Evolutionary conservation across 768 basidiomycete species (phyloP).

Genomic region (Pleurotus eryngii): DNA sequence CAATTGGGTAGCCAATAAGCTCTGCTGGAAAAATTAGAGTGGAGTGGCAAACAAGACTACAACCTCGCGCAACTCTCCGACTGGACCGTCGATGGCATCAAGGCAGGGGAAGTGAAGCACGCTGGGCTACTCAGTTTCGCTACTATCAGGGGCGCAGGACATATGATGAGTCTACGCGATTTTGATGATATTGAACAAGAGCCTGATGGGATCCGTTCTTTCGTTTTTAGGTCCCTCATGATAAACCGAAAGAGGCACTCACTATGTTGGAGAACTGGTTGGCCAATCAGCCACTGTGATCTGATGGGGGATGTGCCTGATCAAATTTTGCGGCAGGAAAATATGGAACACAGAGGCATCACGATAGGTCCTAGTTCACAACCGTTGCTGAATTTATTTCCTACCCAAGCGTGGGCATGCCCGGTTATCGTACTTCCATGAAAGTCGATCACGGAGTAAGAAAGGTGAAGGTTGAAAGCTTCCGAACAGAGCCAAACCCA

Average conservation of each 20-base stretch:
- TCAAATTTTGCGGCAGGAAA: neutral
- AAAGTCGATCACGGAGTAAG: neutral
- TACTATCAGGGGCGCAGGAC: conserved; percentile 55
- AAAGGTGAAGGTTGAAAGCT: neutral
- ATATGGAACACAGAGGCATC: neutral
- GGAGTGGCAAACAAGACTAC: conserved; percentile 62
- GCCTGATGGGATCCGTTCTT: neutral
- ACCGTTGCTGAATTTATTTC: neutral
- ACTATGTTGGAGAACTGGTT: conserved; percentile 68
- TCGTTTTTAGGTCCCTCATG: conserved; percentile 47
- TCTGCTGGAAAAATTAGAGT: conserved; percentile 71
- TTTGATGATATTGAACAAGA: neutral
- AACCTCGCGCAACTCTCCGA: conserved; percentile 43
- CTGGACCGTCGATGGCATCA: conserved; percentile 51
- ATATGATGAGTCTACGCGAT: conserved; percentile 47
- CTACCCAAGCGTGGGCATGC: neutral
- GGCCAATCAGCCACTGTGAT: conserved; percentile 35
- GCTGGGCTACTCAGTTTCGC: conserved; percentile 44
- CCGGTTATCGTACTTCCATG: neutral
- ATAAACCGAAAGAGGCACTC: conserved; percentile 52
- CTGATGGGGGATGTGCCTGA: neutral
- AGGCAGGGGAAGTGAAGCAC: conserved; percentile 45
- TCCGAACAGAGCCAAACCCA: neutral
- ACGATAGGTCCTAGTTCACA: neutral
- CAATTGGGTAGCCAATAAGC: conserved; percentile 74